phyloP scores from a whole-genome alignment of 2,329 filamentous ascomycete genomes.

The Byssoonygena ceratinophila region DNA sequence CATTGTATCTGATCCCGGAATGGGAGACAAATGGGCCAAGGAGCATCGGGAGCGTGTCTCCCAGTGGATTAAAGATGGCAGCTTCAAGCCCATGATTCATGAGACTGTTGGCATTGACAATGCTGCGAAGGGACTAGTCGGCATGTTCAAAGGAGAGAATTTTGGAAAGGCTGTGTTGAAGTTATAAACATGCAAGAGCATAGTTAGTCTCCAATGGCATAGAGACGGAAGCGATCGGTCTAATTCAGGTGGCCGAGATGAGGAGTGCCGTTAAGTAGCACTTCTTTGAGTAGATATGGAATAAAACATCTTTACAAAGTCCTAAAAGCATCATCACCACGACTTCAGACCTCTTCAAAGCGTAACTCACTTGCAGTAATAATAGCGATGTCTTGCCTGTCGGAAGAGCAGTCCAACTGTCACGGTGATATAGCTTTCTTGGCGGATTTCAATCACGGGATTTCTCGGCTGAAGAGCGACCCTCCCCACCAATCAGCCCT shows the following conservation, averaged over 20 bases:
- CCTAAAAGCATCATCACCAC: no score
- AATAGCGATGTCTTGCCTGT: no score
- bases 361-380: no score
- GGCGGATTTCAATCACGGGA: slow-evolving; percentile 13
- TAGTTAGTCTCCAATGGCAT: not conserved
- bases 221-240: not conserved
- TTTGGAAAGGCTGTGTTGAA: slow-evolving; percentile 77
- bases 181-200: slow-evolving; percentile 38
- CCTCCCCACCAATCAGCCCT: slow-evolving; percentile 15
- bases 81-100: slow-evolving; percentile 58
- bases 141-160: slow-evolving; percentile 67
- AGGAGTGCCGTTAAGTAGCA: no score
- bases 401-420: no score
- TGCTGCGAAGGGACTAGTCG: slow-evolving; percentile 60
- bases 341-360: no score
- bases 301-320: no score
- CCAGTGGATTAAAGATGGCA: slow-evolving; percentile 65
- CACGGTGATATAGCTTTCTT: no score
- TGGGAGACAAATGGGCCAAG: slow-evolving; percentile 54
- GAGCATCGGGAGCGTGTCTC: slow-evolving; percentile 68
- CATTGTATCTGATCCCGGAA: slow-evolving; percentile 55
- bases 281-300: no score
- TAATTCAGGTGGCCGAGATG: no score
- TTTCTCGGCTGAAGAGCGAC: slow-evolving; percentile 13
- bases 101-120: slow-evolving; percentile 69